Percentiles rank a stretch among this genome's conserved stretches.
Evolutionary conservation across 2,329 filamentous ascomycete species (phyloP).

Genomic region (Helotiales sp.): DNA sequence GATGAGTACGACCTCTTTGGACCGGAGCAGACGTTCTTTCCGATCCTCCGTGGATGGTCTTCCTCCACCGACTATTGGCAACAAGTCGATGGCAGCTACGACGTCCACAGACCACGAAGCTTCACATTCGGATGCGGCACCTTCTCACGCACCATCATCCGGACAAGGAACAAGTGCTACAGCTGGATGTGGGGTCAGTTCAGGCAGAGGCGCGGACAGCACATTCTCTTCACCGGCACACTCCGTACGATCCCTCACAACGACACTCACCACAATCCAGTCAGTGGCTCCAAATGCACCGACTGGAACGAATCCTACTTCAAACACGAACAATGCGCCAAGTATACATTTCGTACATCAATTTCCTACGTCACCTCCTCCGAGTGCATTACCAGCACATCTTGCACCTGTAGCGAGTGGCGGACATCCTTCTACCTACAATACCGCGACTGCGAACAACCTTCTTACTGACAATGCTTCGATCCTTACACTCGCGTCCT

Average conservation of each 20-base stretch:
- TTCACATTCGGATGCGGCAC: slow-evolving; percentile 70
- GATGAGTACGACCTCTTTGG: slow-evolving; percentile 53
- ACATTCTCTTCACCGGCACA: slow-evolving; percentile 83
- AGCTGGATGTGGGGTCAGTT: slow-evolving; percentile 62
- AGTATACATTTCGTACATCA: slow-evolving; percentile 64
- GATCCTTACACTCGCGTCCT: slow-evolving; percentile 81
- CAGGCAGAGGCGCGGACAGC: slow-evolving; percentile 68
- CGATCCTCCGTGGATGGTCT: slow-evolving; percentile 61
- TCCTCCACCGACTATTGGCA: slow-evolving; percentile 60
- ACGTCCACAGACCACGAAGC: slow-evolving; percentile 82
- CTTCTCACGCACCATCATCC: slow-evolving; percentile 69
- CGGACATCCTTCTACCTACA: slow-evolving; percentile 69
- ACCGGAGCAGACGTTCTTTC: slow-evolving; percentile 58
- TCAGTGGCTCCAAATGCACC: slow-evolving; percentile 61
- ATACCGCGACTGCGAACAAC: slow-evolving; percentile 77
- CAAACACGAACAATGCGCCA: slow-evolving; percentile 28
- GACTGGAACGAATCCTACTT: slow-evolving; percentile 41
- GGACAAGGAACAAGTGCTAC: slow-evolving; percentile 74
- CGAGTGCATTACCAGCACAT: slow-evolving; percentile 72
- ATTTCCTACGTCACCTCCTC: slow-evolving; percentile 62
- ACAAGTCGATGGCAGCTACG: slow-evolving; percentile 60
- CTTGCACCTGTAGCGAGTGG: slow-evolving; percentile 50
- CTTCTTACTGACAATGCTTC: slow-evolving; percentile 83
- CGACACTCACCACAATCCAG: slow-evolving; percentile 83
- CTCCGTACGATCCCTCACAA: slow-evolving; percentile 77